Percentiles rank a stretch among this genome's conserved stretches.
These are phyloP conservation scores for Terfezia claveryi DNA, from an alignment of 495 filamentous ascomycete genomes.

Conservation along the genomic window DNA sequence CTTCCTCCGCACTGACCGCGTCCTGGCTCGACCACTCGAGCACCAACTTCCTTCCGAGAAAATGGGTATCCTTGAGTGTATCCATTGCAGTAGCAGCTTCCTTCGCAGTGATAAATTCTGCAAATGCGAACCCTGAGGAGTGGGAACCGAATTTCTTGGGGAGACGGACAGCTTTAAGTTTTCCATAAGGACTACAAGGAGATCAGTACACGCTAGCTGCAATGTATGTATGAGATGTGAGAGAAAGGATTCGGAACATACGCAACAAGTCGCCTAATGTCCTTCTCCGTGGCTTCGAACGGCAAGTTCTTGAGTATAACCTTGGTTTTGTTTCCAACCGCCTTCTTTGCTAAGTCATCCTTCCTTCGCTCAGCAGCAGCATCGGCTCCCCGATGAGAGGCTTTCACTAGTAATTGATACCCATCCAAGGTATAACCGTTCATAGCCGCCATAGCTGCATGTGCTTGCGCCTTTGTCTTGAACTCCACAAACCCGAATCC, in stretches of 20 bases:
- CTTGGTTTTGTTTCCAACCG: conserved; percentile 54
- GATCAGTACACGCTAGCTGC: neutral
- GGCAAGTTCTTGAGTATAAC: conserved; percentile 97
- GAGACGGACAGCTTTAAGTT: conserved; percentile 73
- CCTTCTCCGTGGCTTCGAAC: conserved; percentile 84
- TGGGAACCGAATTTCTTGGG: conserved; percentile 81
- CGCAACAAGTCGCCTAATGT: conserved; percentile 63
- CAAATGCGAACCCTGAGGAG: conserved; percentile 88
- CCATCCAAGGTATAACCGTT: conserved; percentile 64
- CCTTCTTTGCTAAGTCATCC: conserved; percentile 58
- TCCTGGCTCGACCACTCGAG: conserved; percentile 76
- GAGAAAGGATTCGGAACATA: conserved; percentile 2
- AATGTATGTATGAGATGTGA: neutral
- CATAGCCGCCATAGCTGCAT: conserved; percentile 61
- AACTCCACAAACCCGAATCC: conserved; percentile 94
- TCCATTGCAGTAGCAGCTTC: conserved; percentile 89
- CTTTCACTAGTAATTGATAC: conserved; percentile 64
- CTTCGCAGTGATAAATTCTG: conserved; percentile 74
- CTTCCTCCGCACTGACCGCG: conserved; percentile 73
- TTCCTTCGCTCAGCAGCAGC: conserved; percentile 65
- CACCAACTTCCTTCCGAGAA: conserved; percentile 69
- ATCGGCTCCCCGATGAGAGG: conserved; percentile 65
- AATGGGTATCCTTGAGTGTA: conserved; percentile 76
- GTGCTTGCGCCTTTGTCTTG: conserved; percentile 47
- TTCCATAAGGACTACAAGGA: conserved; percentile 42